Evolutionary conservation across 1,139 yeast genomes (phyloP).

Genomic region (Taphrina confusa): DNA sequence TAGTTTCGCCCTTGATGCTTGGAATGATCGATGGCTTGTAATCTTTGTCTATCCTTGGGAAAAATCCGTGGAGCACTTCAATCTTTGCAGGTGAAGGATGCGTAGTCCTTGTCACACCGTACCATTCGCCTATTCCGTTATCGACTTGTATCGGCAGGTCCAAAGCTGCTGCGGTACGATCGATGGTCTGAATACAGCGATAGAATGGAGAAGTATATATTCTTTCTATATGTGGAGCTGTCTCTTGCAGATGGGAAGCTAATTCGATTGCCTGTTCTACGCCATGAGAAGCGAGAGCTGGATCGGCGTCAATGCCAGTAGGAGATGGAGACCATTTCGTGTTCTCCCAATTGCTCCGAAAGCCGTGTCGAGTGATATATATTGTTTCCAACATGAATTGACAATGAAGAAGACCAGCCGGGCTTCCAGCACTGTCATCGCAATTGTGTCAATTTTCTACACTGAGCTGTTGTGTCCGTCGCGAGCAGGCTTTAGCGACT

Average conservation of each 20-base stretch:
- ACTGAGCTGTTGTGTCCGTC: no score
- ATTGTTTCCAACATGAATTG: conserved; percentile 27
- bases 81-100: conserved; percentile 56
- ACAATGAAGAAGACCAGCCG: not conserved
- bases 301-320: conserved; percentile 72
- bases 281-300: conserved; percentile 77
- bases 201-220: conserved; percentile 82
- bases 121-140: conserved; percentile 62
- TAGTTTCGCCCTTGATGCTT: conserved; percentile 67
- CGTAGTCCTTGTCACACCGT: conserved; percentile 44
- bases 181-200: conserved; percentile 81
- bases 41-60: conserved; percentile 51
- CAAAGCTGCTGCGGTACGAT: conserved; percentile 62
- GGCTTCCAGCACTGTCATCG: not conserved
- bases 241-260: conserved; percentile 53
- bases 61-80: conserved; percentile 54
- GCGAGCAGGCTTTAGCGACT: no score
- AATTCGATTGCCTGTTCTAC: conserved; percentile 75
- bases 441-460: no score
- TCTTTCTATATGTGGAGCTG: conserved; percentile 57
- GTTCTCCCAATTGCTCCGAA: conserved; percentile 71
- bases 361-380: conserved; percentile 59
- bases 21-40: conserved; percentile 56
- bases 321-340: conserved; percentile 51
- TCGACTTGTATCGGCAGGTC: conserved; percentile 64